These are phyloP conservation scores for Kwoniella europaea DNA, from an alignment of 768 basidiomycete species.

Conservation along the genomic window DNA sequence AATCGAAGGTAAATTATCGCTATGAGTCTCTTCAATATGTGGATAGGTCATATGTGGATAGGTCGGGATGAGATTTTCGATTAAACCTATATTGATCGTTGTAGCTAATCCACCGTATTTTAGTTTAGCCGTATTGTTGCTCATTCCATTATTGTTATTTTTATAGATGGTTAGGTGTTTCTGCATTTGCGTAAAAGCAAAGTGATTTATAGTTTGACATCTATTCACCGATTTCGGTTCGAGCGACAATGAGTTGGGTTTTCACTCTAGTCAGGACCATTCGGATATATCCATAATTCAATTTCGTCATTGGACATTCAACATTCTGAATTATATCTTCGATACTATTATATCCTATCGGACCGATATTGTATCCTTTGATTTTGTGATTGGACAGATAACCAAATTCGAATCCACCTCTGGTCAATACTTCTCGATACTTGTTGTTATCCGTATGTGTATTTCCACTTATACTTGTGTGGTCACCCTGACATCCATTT, in stretches of 20 bases:
- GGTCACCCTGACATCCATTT: not conserved
- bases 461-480: not conserved
- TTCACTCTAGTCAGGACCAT: not conserved
- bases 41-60: not conserved
- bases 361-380: not conserved
- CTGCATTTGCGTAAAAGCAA: not conserved
- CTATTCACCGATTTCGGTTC: not conserved
- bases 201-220: not conserved
- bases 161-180: not conserved
- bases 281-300: not conserved
- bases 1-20: not conserved
- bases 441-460: not conserved
- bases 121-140: not conserved
- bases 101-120: not conserved
- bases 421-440: not conserved
- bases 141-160: not conserved
- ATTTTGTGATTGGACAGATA: not conserved
- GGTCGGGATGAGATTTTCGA: not conserved
- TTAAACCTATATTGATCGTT: not conserved
- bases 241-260: not conserved
- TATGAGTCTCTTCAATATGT: not conserved
- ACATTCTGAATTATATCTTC: not conserved
- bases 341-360: not conserved
- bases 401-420: conserved; percentile 1
- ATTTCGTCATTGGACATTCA: not conserved